Evolutionary conservation across 495 filamentous ascomycete genomes (phyloP).

Genomic region (Rhypophila decipiens): DNA sequence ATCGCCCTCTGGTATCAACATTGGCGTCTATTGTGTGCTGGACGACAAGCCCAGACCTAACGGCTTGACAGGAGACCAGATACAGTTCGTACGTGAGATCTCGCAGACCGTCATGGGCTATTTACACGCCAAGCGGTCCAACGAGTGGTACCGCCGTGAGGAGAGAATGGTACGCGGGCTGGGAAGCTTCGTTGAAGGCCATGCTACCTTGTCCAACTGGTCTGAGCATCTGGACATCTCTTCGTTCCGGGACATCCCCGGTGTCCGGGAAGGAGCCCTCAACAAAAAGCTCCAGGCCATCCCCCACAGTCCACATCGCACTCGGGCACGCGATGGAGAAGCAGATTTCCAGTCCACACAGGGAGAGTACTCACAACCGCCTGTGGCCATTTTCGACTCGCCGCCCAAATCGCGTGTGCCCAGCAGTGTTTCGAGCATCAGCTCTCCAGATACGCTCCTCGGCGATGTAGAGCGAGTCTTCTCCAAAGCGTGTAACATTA

Average conservation of each 20-base stretch:
- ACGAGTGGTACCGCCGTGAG: constrained; percentile 50
- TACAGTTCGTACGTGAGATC: constrained; percentile 41
- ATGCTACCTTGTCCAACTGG: constrained; percentile 16
- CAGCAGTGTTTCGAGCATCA: background rate
- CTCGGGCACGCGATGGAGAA: background rate
- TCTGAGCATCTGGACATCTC: background rate
- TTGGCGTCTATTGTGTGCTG: constrained; percentile 64
- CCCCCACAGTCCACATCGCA: background rate
- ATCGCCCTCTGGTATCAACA: constrained; percentile 59
- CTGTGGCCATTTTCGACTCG: background rate
- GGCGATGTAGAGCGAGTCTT: constrained; percentile 22
- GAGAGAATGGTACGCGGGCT: constrained; percentile 56
- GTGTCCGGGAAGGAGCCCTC: constrained; percentile 6
- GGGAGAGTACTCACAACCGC: background rate
- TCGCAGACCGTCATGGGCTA: constrained; percentile 56
- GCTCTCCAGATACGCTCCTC: constrained; percentile 1
- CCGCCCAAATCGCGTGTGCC: background rate
- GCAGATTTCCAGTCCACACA: background rate
- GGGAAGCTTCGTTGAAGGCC: constrained; percentile 57
- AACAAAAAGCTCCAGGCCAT: constrained; percentile 6
- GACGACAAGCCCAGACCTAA: constrained; percentile 48
- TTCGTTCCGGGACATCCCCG: constrained; percentile 3
- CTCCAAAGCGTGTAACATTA: constrained; percentile 40
- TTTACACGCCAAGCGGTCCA: constrained; percentile 51
- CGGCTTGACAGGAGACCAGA: constrained; percentile 30